Conservation (phyloP, 2,329 filamentous ascomycete species). For the Sporothrix schenckii region DNA sequence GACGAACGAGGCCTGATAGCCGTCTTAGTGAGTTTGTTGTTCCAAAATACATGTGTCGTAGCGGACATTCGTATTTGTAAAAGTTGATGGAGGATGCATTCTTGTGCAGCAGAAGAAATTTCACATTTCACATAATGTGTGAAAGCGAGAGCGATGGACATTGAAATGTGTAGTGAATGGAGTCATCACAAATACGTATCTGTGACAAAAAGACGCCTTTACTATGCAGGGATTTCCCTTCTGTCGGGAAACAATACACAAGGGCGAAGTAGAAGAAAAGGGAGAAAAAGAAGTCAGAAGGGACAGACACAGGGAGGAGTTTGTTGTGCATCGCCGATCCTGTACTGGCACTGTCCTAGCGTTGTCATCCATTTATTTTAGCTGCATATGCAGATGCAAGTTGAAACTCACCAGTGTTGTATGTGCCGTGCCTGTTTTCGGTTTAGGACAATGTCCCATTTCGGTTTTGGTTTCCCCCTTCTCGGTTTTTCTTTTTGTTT, state of each 20-base stretch:
- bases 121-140: background rate
- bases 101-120: background rate
- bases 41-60: background rate
- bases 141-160: background rate
- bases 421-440: slow-evolving; percentile 13
- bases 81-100: background rate
- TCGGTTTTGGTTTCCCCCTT: background rate
- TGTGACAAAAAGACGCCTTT: background rate
- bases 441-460: background rate
- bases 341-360: slow-evolving; percentile 10
- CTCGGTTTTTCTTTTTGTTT: background rate
- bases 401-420: slow-evolving; percentile 9
- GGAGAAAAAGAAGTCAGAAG: background rate
- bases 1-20: too few species aligned
- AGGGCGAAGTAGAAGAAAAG: slow-evolving; percentile 7
- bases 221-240: slow-evolving; percentile 16
- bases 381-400: slow-evolving; percentile 26
- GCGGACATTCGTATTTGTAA: background rate
- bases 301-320: background rate
- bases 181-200: background rate
- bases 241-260: background rate
- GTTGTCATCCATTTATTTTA: background rate
- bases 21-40: background rate
- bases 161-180: background rate
- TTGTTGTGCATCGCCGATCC: slow-evolving; percentile 20